Conservation (phyloP, 345 rosid genomes). For the Barbarea vulgaris region DNA sequence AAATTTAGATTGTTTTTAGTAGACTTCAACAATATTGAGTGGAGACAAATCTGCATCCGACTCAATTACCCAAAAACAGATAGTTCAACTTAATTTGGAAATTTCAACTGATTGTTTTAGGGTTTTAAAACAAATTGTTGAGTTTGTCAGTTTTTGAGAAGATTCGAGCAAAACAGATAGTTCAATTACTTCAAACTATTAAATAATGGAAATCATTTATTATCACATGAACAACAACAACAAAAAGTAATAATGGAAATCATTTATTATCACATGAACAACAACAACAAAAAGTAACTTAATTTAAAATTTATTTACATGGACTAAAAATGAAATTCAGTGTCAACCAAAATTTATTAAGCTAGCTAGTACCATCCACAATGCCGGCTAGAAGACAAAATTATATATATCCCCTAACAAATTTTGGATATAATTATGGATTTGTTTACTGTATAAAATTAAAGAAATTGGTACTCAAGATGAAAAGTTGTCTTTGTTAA, state of each 20-base stretch:
- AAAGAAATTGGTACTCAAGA: neutral
- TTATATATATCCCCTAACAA: too few species aligned
- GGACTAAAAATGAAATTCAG: neutral
- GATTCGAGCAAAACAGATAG: neutral
- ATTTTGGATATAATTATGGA: too few species aligned
- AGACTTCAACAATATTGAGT: neutral
- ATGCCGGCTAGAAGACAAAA: too few species aligned
- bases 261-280: too few species aligned
- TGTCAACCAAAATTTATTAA: neutral
- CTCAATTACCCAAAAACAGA: too few species aligned
- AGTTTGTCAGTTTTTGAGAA: neutral
- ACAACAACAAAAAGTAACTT: neutral
- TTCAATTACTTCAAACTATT: neutral
- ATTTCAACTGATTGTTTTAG: neutral
- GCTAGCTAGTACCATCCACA: too few species aligned
- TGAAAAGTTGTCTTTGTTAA: neutral
- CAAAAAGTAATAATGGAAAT: too few species aligned
- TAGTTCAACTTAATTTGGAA: neutral
- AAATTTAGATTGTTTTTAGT: neutral
- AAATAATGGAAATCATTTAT: neutral
- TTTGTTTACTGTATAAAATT: neutral
- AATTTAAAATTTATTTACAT: neutral
- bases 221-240: neutral
- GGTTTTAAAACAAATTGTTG: slow-evolving; percentile 5
- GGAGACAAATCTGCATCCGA: neutral